Conservation (phyloP, 306 rosid genomes). For the Canavalia gladiata region DNA sequence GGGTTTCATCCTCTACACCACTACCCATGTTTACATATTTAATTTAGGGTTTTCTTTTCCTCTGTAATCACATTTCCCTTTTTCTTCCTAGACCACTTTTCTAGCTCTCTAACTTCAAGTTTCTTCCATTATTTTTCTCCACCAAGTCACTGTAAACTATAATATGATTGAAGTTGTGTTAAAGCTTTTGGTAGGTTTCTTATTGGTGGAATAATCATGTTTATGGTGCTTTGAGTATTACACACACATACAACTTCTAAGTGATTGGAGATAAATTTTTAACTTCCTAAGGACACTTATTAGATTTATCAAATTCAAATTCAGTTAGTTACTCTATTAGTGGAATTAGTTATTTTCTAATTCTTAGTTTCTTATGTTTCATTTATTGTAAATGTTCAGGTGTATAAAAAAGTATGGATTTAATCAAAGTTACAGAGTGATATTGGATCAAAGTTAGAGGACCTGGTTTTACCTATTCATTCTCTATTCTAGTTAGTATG, state of each 20-base stretch:
- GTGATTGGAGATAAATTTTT: slow-evolving; percentile 43
- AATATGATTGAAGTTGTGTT: not conserved
- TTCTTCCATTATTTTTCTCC: slow-evolving; percentile 25
- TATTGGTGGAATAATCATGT: slow-evolving; percentile 49
- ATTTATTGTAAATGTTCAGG: too few species aligned
- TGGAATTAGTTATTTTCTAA: too few species aligned
- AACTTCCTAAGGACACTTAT: too few species aligned
- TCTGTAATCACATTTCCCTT: slow-evolving; percentile 54
- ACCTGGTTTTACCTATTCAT: too few species aligned
- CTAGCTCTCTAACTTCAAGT: slow-evolving; percentile 27
- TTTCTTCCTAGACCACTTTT: slow-evolving; percentile 50
- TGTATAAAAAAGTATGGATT: too few species aligned
- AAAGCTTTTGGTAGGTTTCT: slow-evolving; percentile 47
- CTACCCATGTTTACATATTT: slow-evolving; percentile 28
- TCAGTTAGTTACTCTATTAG: too few species aligned
- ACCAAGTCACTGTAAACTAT: slow-evolving; percentile 39
- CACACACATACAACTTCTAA: not conserved
- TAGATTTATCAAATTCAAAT: too few species aligned
- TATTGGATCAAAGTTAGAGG: too few species aligned
- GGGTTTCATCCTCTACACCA: slow-evolving; percentile 46
- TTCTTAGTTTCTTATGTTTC: too few species aligned
- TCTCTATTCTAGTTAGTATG: too few species aligned
- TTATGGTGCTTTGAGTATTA: slow-evolving; percentile 25
- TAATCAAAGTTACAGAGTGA: too few species aligned
- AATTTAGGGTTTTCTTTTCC: slow-evolving; percentile 50